phyloP scores from a whole-genome alignment of 2,329 filamentous ascomycete species.

The Cytospora paraplurivora region DNA sequence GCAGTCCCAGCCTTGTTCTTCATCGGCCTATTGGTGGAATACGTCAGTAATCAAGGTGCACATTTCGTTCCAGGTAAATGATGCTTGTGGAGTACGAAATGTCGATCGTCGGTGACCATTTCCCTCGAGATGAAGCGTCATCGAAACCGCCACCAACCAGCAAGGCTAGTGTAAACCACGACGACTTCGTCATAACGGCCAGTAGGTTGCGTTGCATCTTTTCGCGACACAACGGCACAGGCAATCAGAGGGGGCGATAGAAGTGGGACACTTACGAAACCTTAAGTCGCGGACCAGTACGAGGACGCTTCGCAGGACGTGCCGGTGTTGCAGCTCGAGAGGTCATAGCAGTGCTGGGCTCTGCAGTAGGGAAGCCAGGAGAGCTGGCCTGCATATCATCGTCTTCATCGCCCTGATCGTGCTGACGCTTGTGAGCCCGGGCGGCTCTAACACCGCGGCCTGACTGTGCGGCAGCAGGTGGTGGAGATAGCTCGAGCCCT shows the following conservation, averaged over 20 bases:
- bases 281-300: constrained; percentile 66
- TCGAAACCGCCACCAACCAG: neutral
- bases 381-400: constrained; percentile 53
- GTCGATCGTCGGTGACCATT: neutral
- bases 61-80: neutral
- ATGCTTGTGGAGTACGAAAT: neutral
- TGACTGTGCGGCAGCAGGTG: constrained; percentile 1
- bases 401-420: constrained; percentile 57
- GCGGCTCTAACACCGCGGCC: constrained; percentile 44
- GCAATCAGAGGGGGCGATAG: constrained; percentile 11
- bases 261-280: constrained; percentile 60
- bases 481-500: constrained; percentile 19
- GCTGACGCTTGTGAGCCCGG: constrained; percentile 53
- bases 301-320: constrained; percentile 59
- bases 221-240: constrained; percentile 14
- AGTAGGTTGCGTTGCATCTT: neutral
- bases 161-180: constrained; percentile 1
- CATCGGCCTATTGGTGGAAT: constrained; percentile 59
- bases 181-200: neutral
- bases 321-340: constrained; percentile 64
- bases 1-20: constrained; percentile 73
- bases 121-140: neutral
- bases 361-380: constrained; percentile 50
- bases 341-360: constrained; percentile 49
- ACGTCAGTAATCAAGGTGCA: constrained; percentile 27